Evolutionary conservation across 257 asterid genomes (phyloP).

Genomic region (Gentiana macrophylla): DNA sequence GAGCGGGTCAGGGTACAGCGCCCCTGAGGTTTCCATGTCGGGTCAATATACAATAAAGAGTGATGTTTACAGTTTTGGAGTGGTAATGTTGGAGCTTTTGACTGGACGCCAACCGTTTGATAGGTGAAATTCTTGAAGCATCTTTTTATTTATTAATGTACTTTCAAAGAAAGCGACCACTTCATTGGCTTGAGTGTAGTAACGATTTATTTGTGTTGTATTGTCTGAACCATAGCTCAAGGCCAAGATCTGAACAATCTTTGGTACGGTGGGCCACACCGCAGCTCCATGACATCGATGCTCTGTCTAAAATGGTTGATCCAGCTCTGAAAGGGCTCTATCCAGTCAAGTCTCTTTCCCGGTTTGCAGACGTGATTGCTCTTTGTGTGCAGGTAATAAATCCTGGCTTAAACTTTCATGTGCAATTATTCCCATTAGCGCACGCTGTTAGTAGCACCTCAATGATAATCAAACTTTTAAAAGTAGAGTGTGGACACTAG

Average conservation of each 20-base stretch:
- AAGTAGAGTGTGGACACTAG: too few species aligned
- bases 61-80: slow-evolving; percentile 92
- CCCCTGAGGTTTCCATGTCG: slow-evolving; percentile 87
- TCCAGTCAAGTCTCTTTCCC: slow-evolving; percentile 87
- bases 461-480: too few species aligned
- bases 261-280: slow-evolving; percentile 97
- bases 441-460: too few species aligned
- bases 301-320: slow-evolving; percentile 91
- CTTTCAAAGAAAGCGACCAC: too few species aligned
- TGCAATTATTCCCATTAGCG: too few species aligned
- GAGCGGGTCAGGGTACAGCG: slow-evolving; percentile 48
- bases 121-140: slow-evolving; percentile 27
- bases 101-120: slow-evolving; percentile 91
- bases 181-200: too few species aligned
- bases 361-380: slow-evolving; percentile 94
- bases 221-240: slow-evolving; percentile 33
- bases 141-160: not conserved
- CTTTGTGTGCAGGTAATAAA: slow-evolving; percentile 80
- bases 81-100: slow-evolving; percentile 89
- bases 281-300: slow-evolving; percentile 93
- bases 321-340: slow-evolving; percentile 89
- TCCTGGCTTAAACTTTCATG: too few species aligned
- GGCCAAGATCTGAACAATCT: slow-evolving; percentile 77
- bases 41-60: slow-evolving; percentile 82
- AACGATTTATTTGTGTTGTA: too few species aligned